Base-by-base conservation (phyloP, 2,329 filamentous ascomycete species). In the Alternaria sp. region DNA sequence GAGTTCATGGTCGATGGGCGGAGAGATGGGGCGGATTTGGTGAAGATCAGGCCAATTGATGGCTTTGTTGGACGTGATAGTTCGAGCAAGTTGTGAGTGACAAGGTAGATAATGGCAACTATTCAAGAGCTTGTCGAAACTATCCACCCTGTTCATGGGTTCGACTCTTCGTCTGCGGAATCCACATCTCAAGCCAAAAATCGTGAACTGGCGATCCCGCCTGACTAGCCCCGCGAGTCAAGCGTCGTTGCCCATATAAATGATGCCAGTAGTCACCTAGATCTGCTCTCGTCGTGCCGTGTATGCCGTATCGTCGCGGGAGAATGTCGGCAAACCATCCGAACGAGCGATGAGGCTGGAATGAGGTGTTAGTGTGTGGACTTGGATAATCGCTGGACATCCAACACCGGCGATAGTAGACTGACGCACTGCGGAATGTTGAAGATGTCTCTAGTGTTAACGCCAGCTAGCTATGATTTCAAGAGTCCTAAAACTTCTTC, bases 11-110 rank as follows among this genome's bases (percentile, higher is more conserved):
- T 47, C n/a, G 50, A 19, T 7, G 19, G 45, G 0, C 53, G 47
- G 56, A 67, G 10, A 61, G 63, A 26, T 8, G 54, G 52, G 15
- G 21, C 56, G n/a, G 65, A 60, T 1, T n/a, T 25, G 7, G 67
- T 73, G 30, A 66, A 61, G 25, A 61, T 74, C 1, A 62, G 44
- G 15, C 58, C 61, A 23, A 62, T 73, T 3, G 64, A 69, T 63
- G 72, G 72, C 4, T 73, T 67, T 51, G 13, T 69, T 19, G 62
- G 66, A 11, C 64, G 68, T 9, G 63, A 71, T 12, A 62, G 44
- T 5, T 52, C 45, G 28, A 59, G 55, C 40, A 70, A 57, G 54
- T 21, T 71, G 55, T 71, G 59, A 19, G 4, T 7, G 15, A 15
- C 12, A 19, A 28, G 6, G 5, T 5, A n/a, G 15, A 21, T 7